phyloP scores from a whole-genome alignment of 2,329 filamentous ascomycete genomes.

The Fusarium sp. region DNA sequence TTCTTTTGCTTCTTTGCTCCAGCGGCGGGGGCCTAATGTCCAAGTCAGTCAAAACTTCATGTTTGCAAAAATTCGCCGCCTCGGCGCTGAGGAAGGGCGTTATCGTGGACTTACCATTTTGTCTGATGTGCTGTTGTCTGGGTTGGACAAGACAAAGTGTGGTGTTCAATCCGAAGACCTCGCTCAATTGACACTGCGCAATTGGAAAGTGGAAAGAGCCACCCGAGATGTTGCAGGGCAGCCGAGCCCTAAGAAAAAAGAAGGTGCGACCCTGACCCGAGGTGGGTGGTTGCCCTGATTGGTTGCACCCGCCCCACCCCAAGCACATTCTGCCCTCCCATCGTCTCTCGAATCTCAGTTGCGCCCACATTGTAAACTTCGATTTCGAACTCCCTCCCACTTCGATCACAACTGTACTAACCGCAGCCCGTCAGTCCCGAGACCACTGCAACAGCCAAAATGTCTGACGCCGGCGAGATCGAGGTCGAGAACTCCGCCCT shows the following conservation, averaged over 20 bases:
- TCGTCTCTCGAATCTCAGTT: constrained; percentile 6
- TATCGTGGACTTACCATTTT: constrained; percentile 52
- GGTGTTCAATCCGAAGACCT: constrained; percentile 33
- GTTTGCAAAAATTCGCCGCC: constrained; percentile 1
- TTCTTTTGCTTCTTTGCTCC: constrained; percentile 62
- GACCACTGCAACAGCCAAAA: constrained; percentile 63
- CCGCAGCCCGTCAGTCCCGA: constrained; percentile 43
- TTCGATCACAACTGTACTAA: constrained; percentile 49
- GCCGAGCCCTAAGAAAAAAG: constrained; percentile 20
- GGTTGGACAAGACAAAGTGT: constrained; percentile 47
- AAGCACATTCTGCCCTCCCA: constrained; percentile 6
- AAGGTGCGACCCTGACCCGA: constrained; percentile 13
- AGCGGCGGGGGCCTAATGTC: constrained; percentile 53
- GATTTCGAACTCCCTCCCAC: constrained; percentile 44
- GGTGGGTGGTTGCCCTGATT: not conserved
- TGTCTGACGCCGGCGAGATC: constrained; percentile 96
- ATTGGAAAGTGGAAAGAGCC: constrained; percentile 16
- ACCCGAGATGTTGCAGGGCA: constrained; percentile 47
- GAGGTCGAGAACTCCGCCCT: constrained; percentile 82
- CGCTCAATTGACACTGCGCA: constrained; percentile 6
- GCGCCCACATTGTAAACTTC: constrained; percentile 29
- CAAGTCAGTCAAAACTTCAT: constrained; percentile 35
- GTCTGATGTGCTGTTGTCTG: constrained; percentile 52
- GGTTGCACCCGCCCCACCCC: not conserved
- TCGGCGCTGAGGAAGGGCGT: constrained; percentile 2